Evolutionary conservation across 495 filamentous ascomycete species (phyloP).

Genomic region (Hyaloscypha hepaticicola): DNA sequence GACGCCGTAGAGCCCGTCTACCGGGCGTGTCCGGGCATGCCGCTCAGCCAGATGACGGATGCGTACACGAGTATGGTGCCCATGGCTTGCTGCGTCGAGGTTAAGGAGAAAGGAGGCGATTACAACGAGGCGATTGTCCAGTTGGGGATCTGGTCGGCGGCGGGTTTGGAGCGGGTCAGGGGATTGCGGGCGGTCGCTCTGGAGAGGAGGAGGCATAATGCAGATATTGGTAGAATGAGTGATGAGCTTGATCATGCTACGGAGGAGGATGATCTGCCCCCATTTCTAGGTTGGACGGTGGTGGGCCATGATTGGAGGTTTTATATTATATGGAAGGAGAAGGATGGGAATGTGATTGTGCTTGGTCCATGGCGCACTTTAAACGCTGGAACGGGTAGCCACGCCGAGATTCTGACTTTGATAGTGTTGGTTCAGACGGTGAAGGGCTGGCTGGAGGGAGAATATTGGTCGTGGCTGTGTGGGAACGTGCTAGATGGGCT

Average conservation of each 20-base stretch:
- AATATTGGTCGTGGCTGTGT: neutral
- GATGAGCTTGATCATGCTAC: too few relatives aligned
- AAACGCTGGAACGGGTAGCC: neutral
- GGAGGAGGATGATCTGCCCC: neutral
- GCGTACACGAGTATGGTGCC: slow-evolving; percentile 27
- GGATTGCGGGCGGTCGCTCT: too few relatives aligned
- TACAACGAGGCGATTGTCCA: slow-evolving; percentile 24
- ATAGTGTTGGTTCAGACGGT: neutral
- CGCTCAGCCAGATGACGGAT: slow-evolving; percentile 26
- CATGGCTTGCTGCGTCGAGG: slow-evolving; percentile 19
- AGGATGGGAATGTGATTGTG: neutral
- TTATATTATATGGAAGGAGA: neutral
- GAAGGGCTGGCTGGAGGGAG: neutral
- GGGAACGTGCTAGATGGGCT: neutral
- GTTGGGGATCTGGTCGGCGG: slow-evolving; percentile 23
- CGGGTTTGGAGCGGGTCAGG: slow-evolving; percentile 1
- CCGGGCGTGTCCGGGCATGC: slow-evolving; percentile 10
- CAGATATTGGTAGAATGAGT: too few relatives aligned
- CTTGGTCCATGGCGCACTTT: neutral
- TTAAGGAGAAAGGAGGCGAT: slow-evolving; percentile 24
- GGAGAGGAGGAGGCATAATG: too few relatives aligned
- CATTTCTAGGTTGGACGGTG: neutral
- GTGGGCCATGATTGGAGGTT: neutral
- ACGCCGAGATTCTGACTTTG: neutral
- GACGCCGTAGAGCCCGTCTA: slow-evolving; percentile 12